Evolutionary conservation across 805 yeast species (phyloP), one percentile per base, ranked within the genome.

Genomic region (Ogataea minuta): DNA sequence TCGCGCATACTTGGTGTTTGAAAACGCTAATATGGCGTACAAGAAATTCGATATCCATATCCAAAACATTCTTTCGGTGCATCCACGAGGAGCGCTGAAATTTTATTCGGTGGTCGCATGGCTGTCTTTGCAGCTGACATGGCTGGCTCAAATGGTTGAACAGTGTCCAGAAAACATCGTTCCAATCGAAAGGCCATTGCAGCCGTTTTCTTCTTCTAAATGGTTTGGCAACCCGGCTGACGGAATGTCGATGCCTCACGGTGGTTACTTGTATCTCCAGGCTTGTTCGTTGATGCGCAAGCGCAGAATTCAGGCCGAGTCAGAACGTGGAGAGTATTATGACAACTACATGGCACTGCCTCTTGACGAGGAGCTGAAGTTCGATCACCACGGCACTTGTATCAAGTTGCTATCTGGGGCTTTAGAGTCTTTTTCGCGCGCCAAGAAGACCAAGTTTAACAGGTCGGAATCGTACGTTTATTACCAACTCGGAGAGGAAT

Each of bases 1-100:
- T 6, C 70, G 84, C 45, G 66, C 79, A 1, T 74, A 78, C 49
- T 65, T 85, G 17, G 77, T 83, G 10, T 42, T 76, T 10, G 84
- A 76, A 28, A 77, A 75, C 44, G 72, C 83, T 1, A 67, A 78
- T 26, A 49, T 67, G 33, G 86, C 90, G 0, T 75, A 77, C 50
- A 67, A 72, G 43, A 83, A 79, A 55, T 87, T 85, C 54, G 70
- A 70, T 26, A 67, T 75, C 13, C 96, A 87, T 62, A 53, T 84
- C 2, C 69, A 70, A 23, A 74, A 72, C 33, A 76, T 82, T 1
- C 48, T 67, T 7, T 60, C 64, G 6, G 52, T 72, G 4, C 41
- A 69, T 12, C 59, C 64, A n/a, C 39, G 45, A 2, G 56, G 62
- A 15, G 46, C 52, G 7, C 46, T 63, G 10, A 38, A 46, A 2